These are phyloP conservation scores for Strobilomyces echinocephalus DNA, from an alignment of 768 basidiomycete species.

Conservation along the genomic window DNA sequence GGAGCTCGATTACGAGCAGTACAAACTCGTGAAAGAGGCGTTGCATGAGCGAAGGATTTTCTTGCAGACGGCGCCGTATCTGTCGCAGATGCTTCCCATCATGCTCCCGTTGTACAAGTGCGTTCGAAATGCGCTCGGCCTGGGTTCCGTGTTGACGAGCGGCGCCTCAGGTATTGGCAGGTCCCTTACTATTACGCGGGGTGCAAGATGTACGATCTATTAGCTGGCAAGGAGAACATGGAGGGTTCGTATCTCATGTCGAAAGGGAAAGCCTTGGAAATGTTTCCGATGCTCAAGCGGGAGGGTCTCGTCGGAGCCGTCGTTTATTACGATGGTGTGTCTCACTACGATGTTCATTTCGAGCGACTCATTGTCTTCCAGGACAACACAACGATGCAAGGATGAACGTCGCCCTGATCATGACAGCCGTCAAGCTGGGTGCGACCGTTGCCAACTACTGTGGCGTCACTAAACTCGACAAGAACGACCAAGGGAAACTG, in stretches of 20 bases:
- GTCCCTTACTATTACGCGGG: constrained; percentile 94
- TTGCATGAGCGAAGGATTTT: constrained; percentile 91
- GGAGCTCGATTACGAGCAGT: constrained; percentile 94
- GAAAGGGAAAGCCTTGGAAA: constrained; percentile 86
- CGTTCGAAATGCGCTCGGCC: constrained; percentile 10
- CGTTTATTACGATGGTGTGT: constrained; percentile 92
- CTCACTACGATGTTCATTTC: background rate
- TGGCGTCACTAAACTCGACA: constrained; percentile 76
- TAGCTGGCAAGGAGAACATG: constrained; percentile 97
- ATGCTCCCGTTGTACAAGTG: constrained; percentile 96
- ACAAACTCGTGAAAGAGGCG: constrained; percentile 94
- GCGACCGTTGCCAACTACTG: constrained; percentile 86
- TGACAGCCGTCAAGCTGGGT: constrained; percentile 92
- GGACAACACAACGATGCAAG: constrained; percentile 98
- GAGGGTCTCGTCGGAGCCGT: constrained; percentile 91
- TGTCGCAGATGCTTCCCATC: constrained; percentile 90
- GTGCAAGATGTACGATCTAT: constrained; percentile 92
- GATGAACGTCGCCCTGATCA: constrained; percentile 94
- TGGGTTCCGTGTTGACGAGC: background rate
- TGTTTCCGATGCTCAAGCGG: constrained; percentile 93
- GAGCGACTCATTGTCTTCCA: constrained; percentile 25
- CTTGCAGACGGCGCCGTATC: constrained; percentile 92
- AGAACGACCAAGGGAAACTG: constrained; percentile 59
- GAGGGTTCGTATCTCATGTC: constrained; percentile 93
- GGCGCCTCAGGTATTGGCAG: constrained; percentile 89